These are phyloP conservation scores for Epichloe baconii DNA, from an alignment of 2,329 filamentous ascomycete species.

Conservation along the genomic window DNA sequence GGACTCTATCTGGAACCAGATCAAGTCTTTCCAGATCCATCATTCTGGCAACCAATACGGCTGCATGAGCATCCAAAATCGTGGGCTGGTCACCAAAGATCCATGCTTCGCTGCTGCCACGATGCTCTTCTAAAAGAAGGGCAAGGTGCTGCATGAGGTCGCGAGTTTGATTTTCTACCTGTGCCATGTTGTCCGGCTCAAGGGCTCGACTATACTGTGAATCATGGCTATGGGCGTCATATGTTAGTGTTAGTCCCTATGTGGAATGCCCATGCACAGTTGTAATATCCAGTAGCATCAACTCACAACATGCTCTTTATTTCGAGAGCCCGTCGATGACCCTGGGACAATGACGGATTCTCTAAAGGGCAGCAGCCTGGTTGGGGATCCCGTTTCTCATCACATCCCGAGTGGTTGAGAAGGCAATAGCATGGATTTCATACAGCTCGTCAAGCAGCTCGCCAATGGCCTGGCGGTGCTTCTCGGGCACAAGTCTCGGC, in stretches of 20 bases:
- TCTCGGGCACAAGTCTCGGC: conserved; percentile 14
- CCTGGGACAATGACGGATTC: conserved; percentile 12
- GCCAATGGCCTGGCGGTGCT: conserved; percentile 12
- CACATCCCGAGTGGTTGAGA: conserved; percentile 13
- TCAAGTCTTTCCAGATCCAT: conserved; percentile 14
- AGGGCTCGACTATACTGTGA: conserved; percentile 11
- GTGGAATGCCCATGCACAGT: too few relatives aligned
- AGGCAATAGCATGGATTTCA: conserved; percentile 13
- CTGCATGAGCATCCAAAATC: conserved; percentile 17
- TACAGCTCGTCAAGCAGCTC: conserved; percentile 15
- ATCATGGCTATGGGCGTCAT: conserved; percentile 13
- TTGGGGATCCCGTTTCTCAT: conserved; percentile 16
- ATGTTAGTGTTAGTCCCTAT: neutral
- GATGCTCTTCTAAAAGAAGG: conserved; percentile 7
- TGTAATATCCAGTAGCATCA: too few relatives aligned
- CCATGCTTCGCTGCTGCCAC: conserved; percentile 10
- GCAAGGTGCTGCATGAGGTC: conserved; percentile 13
- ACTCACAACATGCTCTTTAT: conserved; percentile 20
- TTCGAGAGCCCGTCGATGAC: conserved; percentile 17
- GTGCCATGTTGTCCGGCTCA: conserved; percentile 13
- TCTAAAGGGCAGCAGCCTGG: conserved; percentile 17
- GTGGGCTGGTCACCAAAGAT: conserved; percentile 17
- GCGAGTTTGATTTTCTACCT: conserved; percentile 11
- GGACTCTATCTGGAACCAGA: conserved; percentile 11
- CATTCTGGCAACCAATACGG: conserved; percentile 11